Evolutionary conservation across 2,329 filamentous ascomycete species (phyloP), one percentile per base, ranked within the genome.

Genomic region (Fusarium bactridioides): DNA sequence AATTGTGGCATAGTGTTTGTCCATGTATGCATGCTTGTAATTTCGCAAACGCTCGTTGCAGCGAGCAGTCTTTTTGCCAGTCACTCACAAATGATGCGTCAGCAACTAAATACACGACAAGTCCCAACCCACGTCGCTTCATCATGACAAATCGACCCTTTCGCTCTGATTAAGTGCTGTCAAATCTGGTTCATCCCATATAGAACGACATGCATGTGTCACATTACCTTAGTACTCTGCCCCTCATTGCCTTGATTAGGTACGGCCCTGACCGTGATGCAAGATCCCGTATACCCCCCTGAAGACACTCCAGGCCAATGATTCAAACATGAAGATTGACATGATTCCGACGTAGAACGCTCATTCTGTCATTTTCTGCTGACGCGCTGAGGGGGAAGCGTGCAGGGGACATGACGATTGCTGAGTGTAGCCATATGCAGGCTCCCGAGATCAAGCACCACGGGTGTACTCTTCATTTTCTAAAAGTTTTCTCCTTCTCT

Each of bases 381-480:
- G 15, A 10, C 15, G 4, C 27, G 16, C 1, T 13, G 12, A n/a
- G 58, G 3, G 25, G 27, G 27, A 10, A 16, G 4, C 21, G 3
- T 27, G 31, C n/a, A 27, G 25, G 27, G 25, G 21, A 23, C 23
- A 23, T 12, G 37, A 48, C 25, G 21, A n/a, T 9, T 51, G 25
- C 44, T 15, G 43, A 45, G 44, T 61, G 40, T 40, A 19, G 41
- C 64, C 19, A 18, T 61, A 37, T 70, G 67, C 61, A 53, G 44
- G 44, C 18, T 61, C 45, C 61, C 61, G 55, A 33, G 35, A 45
- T 48, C 31, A 35, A 41, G 31, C 40, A 54, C 21, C 19, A 35
- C n/a, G 11, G 35, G 18, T 25, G 25, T 31, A 13, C 33, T 21
- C 11, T 44, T 5, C 23, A 7, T 57, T 18, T n/a, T 23, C 10